These are phyloP conservation scores for Talaromyces funiculosus DNA, from an alignment of 2,329 filamentous ascomycete species.

Conservation along the genomic window DNA sequence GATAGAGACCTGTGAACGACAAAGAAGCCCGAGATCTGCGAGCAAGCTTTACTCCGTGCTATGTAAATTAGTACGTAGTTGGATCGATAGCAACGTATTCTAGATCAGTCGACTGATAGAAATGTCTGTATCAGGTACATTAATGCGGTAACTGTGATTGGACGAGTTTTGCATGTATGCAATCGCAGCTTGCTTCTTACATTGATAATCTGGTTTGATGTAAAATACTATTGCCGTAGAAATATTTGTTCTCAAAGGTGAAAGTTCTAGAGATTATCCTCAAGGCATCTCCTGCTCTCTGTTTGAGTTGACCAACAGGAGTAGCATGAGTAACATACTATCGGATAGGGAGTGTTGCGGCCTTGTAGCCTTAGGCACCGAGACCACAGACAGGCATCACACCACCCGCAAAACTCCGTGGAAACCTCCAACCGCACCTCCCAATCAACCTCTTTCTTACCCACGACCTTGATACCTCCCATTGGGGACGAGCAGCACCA, in stretches of 20 bases:
- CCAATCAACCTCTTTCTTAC: conserved; percentile 8
- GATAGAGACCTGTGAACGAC: background rate
- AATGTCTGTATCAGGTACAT: background rate
- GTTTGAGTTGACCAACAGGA: background rate
- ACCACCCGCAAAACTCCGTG: conserved; percentile 19
- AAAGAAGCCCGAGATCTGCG: background rate
- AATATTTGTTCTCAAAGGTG: background rate
- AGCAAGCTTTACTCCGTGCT: background rate
- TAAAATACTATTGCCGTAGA: background rate
- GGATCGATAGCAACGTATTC: background rate
- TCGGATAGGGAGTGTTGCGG: background rate
- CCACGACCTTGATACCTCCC: conserved; percentile 9
- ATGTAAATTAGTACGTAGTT: no score
- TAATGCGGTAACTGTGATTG: background rate
- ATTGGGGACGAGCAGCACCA: conserved; percentile 12
- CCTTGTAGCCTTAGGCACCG: conserved; percentile 14
- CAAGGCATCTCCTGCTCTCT: background rate
- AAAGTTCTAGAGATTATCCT: background rate
- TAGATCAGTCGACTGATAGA: background rate
- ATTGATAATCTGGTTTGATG: background rate
- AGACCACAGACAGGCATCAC: conserved; percentile 6
- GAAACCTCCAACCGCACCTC: conserved; percentile 9
- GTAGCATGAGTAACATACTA: no score
- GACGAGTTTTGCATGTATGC: background rate
- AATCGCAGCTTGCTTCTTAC: background rate